Percentiles rank a stretch among this genome's conserved stretches.
Evolutionary conservation across 1,139 yeast species (phyloP).

Genomic region (Taphrina deformans): DNA sequence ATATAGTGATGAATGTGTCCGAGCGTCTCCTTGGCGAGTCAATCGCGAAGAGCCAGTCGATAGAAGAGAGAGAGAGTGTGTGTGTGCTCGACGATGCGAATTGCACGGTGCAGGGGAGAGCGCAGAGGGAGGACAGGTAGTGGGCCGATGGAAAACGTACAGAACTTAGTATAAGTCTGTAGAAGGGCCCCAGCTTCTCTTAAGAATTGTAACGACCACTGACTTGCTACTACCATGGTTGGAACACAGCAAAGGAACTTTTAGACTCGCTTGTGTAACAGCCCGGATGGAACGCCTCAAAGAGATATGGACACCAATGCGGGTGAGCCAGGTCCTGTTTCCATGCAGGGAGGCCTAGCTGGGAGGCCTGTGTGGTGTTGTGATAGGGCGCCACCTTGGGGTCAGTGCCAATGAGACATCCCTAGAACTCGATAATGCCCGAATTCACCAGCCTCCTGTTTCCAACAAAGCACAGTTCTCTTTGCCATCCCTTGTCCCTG

Average conservation of each 20-base stretch:
- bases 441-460: conserved; percentile 5
- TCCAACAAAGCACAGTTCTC: background rate
- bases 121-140: background rate
- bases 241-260: background rate
- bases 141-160: background rate
- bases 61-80: background rate
- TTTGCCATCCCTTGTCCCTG: conserved; percentile 1
- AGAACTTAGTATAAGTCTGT: background rate
- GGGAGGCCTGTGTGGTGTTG: background rate
- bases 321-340: background rate
- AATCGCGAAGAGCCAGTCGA: background rate
- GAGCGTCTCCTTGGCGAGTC: background rate
- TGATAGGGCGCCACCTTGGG: conserved; percentile 4
- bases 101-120: background rate
- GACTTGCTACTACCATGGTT: background rate
- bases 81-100: background rate
- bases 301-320: background rate
- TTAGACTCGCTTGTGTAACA: background rate
- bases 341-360: background rate
- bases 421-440: background rate
- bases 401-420: background rate
- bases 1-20: background rate
- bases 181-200: background rate
- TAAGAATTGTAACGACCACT: background rate
- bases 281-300: background rate